phyloP scores from a whole-genome alignment of 106 monocot genomes.

The Dioscorea alata region DNA sequence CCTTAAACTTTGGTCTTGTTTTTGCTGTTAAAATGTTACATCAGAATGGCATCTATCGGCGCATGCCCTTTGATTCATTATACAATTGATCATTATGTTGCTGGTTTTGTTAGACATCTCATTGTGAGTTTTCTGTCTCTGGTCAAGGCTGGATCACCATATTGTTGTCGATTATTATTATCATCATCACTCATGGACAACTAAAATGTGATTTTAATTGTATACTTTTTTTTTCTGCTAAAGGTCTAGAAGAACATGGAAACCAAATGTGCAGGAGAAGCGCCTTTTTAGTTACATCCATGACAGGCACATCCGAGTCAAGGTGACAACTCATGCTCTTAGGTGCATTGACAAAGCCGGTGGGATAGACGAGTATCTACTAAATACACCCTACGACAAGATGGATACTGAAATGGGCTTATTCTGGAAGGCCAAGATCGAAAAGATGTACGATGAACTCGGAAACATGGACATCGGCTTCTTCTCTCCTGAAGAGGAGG shows the following conservation, averaged over 20 bases:
- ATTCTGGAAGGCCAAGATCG: slow-evolving; percentile 76
- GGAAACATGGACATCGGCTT: slow-evolving; percentile 56
- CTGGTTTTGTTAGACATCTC: no score
- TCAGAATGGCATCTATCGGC: no score
- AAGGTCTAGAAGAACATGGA: slow-evolving; percentile 72
- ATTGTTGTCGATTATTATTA: neutral
- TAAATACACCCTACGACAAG: slow-evolving; percentile 75
- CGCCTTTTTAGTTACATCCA: slow-evolving; percentile 85
- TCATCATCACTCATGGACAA: no score
- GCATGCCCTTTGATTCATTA: no score
- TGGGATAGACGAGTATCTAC: slow-evolving; percentile 84
- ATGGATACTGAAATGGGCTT: slow-evolving; percentile 86
- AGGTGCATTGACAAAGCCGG: slow-evolving; percentile 94
- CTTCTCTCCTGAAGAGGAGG: slow-evolving; percentile 56
- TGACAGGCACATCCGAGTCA: slow-evolving; percentile 66
- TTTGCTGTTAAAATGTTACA: no score
- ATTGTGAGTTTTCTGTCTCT: neutral
- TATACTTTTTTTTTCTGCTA: neutral
- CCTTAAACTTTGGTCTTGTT: no score
- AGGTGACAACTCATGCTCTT: slow-evolving; percentile 87
- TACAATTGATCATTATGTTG: no score
- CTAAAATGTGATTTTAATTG: no score
- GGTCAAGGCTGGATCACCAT: neutral
- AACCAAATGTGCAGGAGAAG: slow-evolving; percentile 90
- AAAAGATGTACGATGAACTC: slow-evolving; percentile 68